Evolutionary conservation across 2,329 filamentous ascomycete genomes (phyloP).

Genomic region (Seiridium cupressi): DNA sequence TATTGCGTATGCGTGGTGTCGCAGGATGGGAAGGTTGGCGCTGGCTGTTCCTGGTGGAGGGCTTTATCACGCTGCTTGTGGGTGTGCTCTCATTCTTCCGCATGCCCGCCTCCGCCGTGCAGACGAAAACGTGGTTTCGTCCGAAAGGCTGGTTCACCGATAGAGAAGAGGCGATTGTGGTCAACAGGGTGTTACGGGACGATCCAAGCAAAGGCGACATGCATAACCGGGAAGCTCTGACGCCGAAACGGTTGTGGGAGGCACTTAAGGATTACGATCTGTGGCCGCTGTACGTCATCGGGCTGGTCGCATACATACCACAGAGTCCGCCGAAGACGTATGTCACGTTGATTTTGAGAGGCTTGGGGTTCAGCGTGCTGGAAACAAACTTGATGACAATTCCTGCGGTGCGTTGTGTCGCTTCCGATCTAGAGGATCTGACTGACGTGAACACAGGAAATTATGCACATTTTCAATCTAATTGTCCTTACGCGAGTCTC

Average conservation of each 20-base stretch:
- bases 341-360: conserved; percentile 50
- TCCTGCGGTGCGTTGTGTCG: conserved; percentile 34
- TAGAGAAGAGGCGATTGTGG: conserved; percentile 56
- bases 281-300: conserved; percentile 54
- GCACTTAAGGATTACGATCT: conserved; percentile 53
- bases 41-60: conserved; percentile 57
- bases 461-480: conserved; percentile 49
- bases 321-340: conserved; percentile 44
- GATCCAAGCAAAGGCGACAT: conserved; percentile 58
- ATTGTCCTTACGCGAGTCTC: conserved; percentile 49
- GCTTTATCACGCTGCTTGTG: conserved; percentile 44
- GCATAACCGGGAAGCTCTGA: conserved; percentile 56
- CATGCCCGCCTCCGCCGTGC: conserved; percentile 47
- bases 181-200: conserved; percentile 55
- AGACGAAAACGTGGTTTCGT: conserved; percentile 49
- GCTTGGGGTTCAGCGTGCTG: conserved; percentile 51
- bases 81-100: conserved; percentile 50
- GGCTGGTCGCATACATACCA: conserved; percentile 48
- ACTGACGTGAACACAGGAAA: conserved; percentile 25
- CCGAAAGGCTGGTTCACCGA: conserved; percentile 57
- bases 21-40: conserved; percentile 36
- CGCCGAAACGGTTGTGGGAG: conserved; percentile 43
- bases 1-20: conserved; percentile 35
- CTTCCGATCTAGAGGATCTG: neutral
- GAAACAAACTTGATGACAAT: conserved; percentile 57